Percentiles rank a stretch among this genome's conserved stretches.
These are phyloP conservation scores for Coccomyxa sp. DNA, from an alignment of 139 green algal genomes.

Conservation along the genomic window DNA sequence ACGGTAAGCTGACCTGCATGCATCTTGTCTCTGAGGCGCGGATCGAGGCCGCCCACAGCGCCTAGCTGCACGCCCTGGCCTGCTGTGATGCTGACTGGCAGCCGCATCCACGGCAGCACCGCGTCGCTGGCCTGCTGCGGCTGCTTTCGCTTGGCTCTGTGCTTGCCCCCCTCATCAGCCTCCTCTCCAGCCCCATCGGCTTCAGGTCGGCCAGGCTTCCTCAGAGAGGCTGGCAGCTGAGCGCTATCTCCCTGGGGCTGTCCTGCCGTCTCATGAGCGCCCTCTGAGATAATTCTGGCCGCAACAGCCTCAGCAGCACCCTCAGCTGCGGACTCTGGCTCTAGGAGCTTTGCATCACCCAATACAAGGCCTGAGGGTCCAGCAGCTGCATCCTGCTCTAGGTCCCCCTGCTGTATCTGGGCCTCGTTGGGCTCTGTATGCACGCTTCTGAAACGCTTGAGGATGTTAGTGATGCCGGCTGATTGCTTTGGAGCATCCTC, in stretches of 20 bases:
- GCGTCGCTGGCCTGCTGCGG: no score
- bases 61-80: slow-evolving; percentile 35
- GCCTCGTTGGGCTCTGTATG: neutral
- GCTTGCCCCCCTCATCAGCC: neutral
- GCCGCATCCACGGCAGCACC: slow-evolving; percentile 81
- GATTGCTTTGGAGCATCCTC: no score
- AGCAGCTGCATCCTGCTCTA: neutral
- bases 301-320: neutral
- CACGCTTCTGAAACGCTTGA: neutral
- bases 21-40: slow-evolving; percentile 27
- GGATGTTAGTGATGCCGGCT: neutral
- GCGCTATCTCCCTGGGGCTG: neutral
- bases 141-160: neutral
- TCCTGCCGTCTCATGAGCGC: neutral
- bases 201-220: neutral
- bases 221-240: neutral
- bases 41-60: slow-evolving; percentile 52
- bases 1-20: slow-evolving; percentile 26
- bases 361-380: neutral
- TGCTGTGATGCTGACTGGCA: slow-evolving; percentile 59
- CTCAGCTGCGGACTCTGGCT: neutral
- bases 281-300: neutral
- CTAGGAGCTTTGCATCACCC: neutral
- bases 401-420: neutral
- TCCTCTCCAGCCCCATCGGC: neutral